Evolutionary conservation across 176 grass and related monocot genomes (phyloP).

Genomic region (Pharus latifolius): DNA sequence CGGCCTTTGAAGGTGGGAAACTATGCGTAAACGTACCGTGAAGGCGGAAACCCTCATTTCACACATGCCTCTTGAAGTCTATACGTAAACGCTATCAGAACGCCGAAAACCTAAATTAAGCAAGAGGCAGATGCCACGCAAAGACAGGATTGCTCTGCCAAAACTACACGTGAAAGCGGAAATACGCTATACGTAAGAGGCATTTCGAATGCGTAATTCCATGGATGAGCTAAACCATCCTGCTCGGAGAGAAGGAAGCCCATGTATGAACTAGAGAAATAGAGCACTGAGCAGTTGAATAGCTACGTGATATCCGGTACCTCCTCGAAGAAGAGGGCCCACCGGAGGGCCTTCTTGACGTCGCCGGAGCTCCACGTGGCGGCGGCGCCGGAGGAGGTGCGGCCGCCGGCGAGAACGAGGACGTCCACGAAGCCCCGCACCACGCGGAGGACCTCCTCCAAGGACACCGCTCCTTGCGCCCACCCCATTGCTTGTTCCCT

Average conservation of each 20-base stretch:
- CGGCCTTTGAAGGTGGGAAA: not conserved
- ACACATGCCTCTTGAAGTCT: too few relatives aligned
- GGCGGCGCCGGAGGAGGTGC: conserved; percentile 36
- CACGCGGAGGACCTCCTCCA: conserved; percentile 38
- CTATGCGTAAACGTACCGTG: too few relatives aligned
- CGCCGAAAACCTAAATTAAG: too few relatives aligned
- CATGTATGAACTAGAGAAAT: too few relatives aligned
- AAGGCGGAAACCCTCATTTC: too few relatives aligned
- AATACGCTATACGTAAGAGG: not conserved
- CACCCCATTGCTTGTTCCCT: conserved; percentile 20
- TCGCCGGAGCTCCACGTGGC: conserved; percentile 38
- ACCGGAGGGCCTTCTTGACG: conserved; percentile 40
- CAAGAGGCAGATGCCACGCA: too few relatives aligned
- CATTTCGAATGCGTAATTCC: not conserved
- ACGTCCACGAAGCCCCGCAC: conserved; percentile 68
- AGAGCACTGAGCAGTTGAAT: not conserved
- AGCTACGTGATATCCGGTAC: conserved; percentile 19
- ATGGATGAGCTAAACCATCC: not conserved
- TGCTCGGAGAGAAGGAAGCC: not conserved
- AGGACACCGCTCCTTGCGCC: conserved; percentile 30
- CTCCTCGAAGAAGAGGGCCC: conserved; percentile 79
- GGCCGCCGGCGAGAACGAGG: conserved; percentile 64
- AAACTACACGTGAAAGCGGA: too few relatives aligned
- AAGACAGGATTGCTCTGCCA: too few relatives aligned
- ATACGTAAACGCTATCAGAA: too few relatives aligned